Base-by-base conservation (phyloP, 257 asterid genomes). In the Solanum paucissectum region DNA sequence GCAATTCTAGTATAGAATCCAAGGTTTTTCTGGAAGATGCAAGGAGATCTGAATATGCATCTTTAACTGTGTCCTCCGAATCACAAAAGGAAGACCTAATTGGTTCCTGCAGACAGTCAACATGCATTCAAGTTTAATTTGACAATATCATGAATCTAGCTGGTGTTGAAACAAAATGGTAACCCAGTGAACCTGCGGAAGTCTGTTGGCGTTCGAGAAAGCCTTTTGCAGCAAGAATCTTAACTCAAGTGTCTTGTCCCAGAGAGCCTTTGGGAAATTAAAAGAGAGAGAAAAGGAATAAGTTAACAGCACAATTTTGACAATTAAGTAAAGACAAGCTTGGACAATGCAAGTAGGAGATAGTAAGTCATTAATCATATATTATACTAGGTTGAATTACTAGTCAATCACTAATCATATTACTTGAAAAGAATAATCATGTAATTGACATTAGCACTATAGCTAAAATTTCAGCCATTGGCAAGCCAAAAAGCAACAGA, bases 221-320 rank as follows among this genome's bases (percentile, higher is more conserved):
- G 99, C 84, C 87, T 94, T 97, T 90, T 97, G 99, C 90, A 97
- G 93, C 97, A 94, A 92, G 95, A 96, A 93, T 91, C 99, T 94
- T 89, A 94, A 86, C 88, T 97, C 99, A 36, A 97, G 99, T 58
- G 97, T 84, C 98, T 94, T 97, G 91, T 97, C 98, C 98, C 99
- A 97, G 33, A 97, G 96, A 88, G 95, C 96, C 99, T 97, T 88
- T 88, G 87, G 89, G 93, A 44, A 73, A 49, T 82, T 20, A 10
- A 82, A 82, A 52, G 71, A 82, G 32, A 23, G 12, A 46, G 46
- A 36, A 55, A 87, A 88, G 9, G 32, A 46, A 40, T 0, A 14
- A 49, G 88, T 76, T 29, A 36, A 69, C 4, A 64, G 29, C 87
- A 44, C 46, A 76, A 86, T 9, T 71, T 14, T 52, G 88, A 73